Conservation (phyloP, 371 early-diverging fungal species). For the Mortierella sp. region DNA sequence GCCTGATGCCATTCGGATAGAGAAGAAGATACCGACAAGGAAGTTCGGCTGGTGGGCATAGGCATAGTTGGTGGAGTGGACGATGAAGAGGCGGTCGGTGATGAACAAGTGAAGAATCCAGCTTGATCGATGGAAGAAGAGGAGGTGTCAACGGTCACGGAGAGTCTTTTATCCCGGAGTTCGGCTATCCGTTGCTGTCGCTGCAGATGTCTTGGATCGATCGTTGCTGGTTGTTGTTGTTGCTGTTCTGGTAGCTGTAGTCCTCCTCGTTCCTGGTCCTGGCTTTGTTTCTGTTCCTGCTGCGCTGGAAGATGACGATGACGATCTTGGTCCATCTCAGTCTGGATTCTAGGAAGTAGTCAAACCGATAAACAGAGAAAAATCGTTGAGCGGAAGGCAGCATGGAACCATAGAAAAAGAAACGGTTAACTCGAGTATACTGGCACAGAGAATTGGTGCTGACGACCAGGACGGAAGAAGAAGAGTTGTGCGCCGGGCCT, state of each 20-base stretch:
- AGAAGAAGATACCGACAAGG: neutral
- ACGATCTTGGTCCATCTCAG: neutral
- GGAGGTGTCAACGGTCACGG: neutral
- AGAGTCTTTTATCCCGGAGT: slow-evolving; percentile 4
- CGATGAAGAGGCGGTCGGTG: neutral
- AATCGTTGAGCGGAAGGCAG: neutral
- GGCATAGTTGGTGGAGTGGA: neutral
- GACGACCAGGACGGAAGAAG: neutral
- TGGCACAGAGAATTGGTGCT: neutral
- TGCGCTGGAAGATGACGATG: neutral
- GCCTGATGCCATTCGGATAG: neutral
- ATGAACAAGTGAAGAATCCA: neutral
- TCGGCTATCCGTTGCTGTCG: slow-evolving; percentile 4
- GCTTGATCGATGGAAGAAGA: neutral
- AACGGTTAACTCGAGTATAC: too few relatives aligned
- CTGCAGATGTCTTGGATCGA: neutral
- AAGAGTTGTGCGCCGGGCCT: neutral
- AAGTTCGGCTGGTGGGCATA: neutral
- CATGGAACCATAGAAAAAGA: neutral
- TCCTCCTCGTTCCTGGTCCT: neutral
- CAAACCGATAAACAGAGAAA: neutral
- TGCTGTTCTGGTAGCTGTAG: neutral
- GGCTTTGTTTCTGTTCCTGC: neutral
- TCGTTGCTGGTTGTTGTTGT: neutral
- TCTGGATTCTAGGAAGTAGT: neutral